phyloP scores from a whole-genome alignment of 768 basidiomycete species.

The Amylocystis lapponica region DNA sequence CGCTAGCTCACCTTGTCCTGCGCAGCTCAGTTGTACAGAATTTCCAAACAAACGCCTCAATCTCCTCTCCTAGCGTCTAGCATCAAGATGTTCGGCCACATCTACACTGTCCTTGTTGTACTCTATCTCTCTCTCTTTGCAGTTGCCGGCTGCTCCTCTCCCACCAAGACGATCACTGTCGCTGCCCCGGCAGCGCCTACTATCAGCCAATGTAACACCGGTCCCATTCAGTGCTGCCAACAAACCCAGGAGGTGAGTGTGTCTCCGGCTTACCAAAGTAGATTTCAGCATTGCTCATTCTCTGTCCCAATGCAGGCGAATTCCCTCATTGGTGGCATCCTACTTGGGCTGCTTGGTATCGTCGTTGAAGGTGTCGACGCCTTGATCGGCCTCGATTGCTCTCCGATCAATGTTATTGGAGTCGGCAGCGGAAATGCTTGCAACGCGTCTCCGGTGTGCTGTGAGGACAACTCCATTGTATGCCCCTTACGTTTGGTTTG shows the following conservation, averaged over 20 bases:
- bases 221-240: constrained; percentile 6
- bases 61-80: too few species aligned
- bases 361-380: constrained; percentile 11
- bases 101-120: too few species aligned
- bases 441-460: constrained; percentile 13
- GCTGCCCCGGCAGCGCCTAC: constrained; percentile 4
- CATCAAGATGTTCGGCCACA: too few species aligned
- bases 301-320: neutral
- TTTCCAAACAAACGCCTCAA: too few species aligned
- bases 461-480: constrained; percentile 18
- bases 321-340: neutral
- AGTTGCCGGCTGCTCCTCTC: constrained; percentile 9
- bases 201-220: constrained; percentile 5
- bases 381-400: constrained; percentile 16
- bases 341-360: constrained; percentile 16
- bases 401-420: constrained; percentile 16
- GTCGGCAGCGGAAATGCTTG: constrained; percentile 7
- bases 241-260: neutral
- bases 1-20: too few species aligned
- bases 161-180: constrained; percentile 8
- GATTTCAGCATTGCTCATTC: neutral
- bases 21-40: too few species aligned
- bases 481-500: neutral
- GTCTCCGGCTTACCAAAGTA: neutral
- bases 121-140: constrained; percentile 14